Conservation (phyloP, 768 basidiomycete species). For the Lactarius vividus region DNA sequence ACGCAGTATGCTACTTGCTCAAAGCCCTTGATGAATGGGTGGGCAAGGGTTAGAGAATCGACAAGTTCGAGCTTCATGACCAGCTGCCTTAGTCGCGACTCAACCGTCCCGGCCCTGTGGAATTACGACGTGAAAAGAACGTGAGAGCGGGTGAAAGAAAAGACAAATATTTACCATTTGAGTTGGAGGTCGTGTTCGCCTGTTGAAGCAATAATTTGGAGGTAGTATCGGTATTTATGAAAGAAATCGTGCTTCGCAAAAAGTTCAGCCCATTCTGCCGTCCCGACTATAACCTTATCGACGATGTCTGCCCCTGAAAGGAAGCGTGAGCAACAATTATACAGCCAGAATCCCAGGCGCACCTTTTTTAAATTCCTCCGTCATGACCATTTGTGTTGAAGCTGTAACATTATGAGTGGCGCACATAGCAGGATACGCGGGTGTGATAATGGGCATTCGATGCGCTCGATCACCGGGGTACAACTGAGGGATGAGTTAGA, state of each 20-base stretch:
- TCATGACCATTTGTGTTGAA: constrained; percentile 95
- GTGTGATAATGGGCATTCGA: constrained; percentile 99
- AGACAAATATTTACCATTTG: constrained; percentile 71
- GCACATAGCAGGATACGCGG: constrained; percentile 99
- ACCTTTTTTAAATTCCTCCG: constrained; percentile 94
- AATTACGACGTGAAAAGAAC: constrained; percentile 8
- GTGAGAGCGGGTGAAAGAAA: constrained; percentile 1
- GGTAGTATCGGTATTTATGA: constrained; percentile 92
- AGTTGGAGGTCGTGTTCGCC: constrained; percentile 80
- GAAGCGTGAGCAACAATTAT: constrained; percentile 23
- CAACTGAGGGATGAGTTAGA: constrained; percentile 45
- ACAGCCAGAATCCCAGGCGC: not conserved
- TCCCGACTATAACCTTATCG: constrained; percentile 84
- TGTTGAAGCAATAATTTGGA: constrained; percentile 93
- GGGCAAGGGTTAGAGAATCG: constrained; percentile 86
- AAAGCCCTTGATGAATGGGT: constrained; percentile 94
- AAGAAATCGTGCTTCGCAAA: constrained; percentile 97
- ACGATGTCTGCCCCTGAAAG: constrained; percentile 85
- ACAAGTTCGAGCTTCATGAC: constrained; percentile 98
- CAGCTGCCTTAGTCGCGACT: constrained; percentile 91
- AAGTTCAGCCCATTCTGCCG: constrained; percentile 86
- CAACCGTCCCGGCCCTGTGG: constrained; percentile 89
- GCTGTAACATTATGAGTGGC: constrained; percentile 96
- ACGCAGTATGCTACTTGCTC: constrained; percentile 83
- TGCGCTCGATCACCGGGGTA: constrained; percentile 93